These are phyloP conservation scores for Trapa bicornis DNA, from an alignment of 345 rosid genomes.

Conservation along the genomic window DNA sequence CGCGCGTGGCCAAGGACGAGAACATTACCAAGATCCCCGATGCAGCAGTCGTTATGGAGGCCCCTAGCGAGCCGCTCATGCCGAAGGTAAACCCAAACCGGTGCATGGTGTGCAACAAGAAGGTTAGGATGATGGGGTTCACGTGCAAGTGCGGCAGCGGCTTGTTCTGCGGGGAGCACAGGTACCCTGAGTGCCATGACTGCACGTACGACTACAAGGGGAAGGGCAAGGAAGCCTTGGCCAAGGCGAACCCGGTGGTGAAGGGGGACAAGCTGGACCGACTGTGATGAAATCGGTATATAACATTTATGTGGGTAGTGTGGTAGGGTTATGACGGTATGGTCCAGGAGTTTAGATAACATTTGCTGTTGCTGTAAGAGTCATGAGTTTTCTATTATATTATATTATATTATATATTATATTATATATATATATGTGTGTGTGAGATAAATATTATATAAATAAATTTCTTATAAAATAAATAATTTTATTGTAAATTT, in stretches of 20 bases:
- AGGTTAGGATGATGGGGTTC: constrained; percentile 28
- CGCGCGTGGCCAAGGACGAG: constrained; percentile 48
- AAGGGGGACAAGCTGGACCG: constrained; percentile 18
- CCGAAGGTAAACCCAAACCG: constrained; percentile 2
- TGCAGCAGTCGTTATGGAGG: neutral
- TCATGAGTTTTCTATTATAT: too few species aligned
- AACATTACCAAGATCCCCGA: neutral
- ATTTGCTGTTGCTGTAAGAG: too few species aligned
- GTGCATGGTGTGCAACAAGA: constrained; percentile 20
- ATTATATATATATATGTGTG: too few species aligned
- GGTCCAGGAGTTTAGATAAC: too few species aligned
- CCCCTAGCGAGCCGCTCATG: neutral
- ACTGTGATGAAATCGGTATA: constrained; percentile 6
- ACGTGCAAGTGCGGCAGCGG: constrained; percentile 21
- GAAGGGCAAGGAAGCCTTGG: constrained; percentile 15
- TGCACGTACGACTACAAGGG: constrained; percentile 20
- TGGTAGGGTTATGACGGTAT: too few species aligned
- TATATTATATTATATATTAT: too few species aligned
- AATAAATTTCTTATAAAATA: too few species aligned
- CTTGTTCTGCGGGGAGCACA: constrained; percentile 15
- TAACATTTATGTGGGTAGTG: neutral
- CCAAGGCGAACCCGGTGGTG: constrained; percentile 21
- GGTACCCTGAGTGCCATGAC: constrained; percentile 23
- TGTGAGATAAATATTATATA: too few species aligned
- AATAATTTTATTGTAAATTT: too few species aligned